These are phyloP conservation scores for Helicocarpus griseus DNA, from an alignment of 2,329 filamentous ascomycete genomes.

Conservation along the genomic window DNA sequence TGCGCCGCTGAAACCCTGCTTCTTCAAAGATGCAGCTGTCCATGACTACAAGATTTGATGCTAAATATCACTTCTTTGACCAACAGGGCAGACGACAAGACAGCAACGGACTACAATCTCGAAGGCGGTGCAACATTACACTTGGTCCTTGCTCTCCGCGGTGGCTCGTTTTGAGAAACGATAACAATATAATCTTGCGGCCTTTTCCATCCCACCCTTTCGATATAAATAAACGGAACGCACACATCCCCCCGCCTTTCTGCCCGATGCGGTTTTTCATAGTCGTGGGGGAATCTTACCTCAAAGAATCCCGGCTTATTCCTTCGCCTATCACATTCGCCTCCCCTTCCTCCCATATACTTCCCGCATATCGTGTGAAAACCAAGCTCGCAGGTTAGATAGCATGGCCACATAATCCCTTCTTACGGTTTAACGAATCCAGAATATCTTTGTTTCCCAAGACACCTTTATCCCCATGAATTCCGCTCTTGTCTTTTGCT, in stretches of 20 bases:
- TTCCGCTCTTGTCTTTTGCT: not conserved
- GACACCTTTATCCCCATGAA: not conserved
- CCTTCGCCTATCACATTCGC: too few relatives aligned
- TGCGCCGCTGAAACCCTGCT: too few relatives aligned
- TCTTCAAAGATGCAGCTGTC: too few relatives aligned
- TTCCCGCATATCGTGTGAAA: too few relatives aligned
- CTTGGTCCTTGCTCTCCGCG: conserved; percentile 86
- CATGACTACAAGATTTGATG: not conserved
- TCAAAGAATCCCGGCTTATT: too few relatives aligned
- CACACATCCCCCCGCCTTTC: not conserved
- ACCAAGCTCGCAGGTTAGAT: too few relatives aligned
- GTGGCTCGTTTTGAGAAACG: conserved; percentile 41
- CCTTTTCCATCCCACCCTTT: not conserved
- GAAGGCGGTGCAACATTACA: conserved; percentile 90
- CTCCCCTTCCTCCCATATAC: too few relatives aligned
- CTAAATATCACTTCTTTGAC: not conserved
- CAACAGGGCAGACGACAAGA: conserved; percentile 84
- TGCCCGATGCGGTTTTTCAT: not conserved
- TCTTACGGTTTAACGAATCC: not conserved
- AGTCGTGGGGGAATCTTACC: too few relatives aligned
- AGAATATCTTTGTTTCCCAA: not conserved
- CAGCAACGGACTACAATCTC: conserved; percentile 79
- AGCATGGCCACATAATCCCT: too few relatives aligned
- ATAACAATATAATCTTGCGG: not conserved
- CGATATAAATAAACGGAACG: not conserved